Evolutionary conservation across 164 flowering plant genomes (phyloP).

Genomic region (Vitis labrusca): DNA sequence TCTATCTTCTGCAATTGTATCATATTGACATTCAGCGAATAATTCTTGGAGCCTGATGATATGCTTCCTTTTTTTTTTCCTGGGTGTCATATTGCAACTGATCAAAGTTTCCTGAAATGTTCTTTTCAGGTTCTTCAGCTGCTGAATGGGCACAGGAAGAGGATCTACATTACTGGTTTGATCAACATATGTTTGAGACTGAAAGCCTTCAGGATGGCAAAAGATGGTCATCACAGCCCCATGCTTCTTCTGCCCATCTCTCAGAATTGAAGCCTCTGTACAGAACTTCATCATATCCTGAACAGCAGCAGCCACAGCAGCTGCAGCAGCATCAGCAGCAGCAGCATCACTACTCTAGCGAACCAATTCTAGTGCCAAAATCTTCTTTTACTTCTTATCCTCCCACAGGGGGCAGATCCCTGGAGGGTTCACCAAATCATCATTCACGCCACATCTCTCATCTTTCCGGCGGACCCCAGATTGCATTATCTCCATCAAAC

Average conservation of each 20-base stretch:
- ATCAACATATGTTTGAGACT: slow-evolving; percentile 38
- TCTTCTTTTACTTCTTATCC: slow-evolving; percentile 54
- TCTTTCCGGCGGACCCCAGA: slow-evolving; percentile 37
- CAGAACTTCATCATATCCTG: slow-evolving; percentile 70
- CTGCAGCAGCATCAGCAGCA: slow-evolving; percentile 32
- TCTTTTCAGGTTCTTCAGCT: slow-evolving; percentile 58
- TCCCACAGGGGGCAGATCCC: slow-evolving; percentile 47
- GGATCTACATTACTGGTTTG: slow-evolving; percentile 46
- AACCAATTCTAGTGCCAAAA: slow-evolving; percentile 49
- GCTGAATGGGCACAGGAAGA: slow-evolving; percentile 59
- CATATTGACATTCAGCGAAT: too few species aligned
- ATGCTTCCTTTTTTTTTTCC: not conserved
- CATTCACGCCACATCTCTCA: slow-evolving; percentile 32
- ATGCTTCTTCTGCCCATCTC: slow-evolving; percentile 31
- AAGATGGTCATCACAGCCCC: slow-evolving; percentile 67
- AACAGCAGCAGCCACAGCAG: slow-evolving; percentile 29
- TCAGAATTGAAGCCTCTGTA: slow-evolving; percentile 39
- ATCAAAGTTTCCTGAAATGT: not conserved
- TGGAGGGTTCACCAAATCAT: slow-evolving; percentile 41
- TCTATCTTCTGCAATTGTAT: too few species aligned
- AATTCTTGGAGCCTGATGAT: not conserved
- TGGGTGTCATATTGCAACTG: not conserved
- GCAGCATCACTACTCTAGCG: slow-evolving; percentile 39
- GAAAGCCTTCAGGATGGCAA: slow-evolving; percentile 47
- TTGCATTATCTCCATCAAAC: slow-evolving; percentile 31